Evolutionary conservation across 176 grass and related monocot species (phyloP), one percentile per base, ranked within the genome.

Genomic region (Oryza brachyantha): DNA sequence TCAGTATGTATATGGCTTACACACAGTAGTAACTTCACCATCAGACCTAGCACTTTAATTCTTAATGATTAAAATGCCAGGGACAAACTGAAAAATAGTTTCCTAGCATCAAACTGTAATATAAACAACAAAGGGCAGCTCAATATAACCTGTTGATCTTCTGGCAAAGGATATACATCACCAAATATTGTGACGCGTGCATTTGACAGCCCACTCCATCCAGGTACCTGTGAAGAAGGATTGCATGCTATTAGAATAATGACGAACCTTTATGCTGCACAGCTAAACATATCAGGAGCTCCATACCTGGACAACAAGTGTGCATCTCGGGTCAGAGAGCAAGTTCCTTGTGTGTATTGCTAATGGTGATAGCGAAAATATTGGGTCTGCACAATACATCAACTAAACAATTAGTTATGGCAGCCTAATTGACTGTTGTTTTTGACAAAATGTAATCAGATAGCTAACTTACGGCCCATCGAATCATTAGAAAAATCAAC

Each of bases 181-280:
- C 96, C 96, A 87, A 99, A 99, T 79, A 99, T 99, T 17, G 96
- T 99, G 16, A 99, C 96, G 13, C 96, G 92, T 3, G 96, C 96
- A 85, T 99, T 99, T 38, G 96, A 99, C 34, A 99, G 72, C 13
- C 88, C 92, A 83, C 92, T 99, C 92, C 96, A 99, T 91, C 96
- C 96, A 87, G 96, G 96, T 61, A 99, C 91, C 96, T 99, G 36
- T 26, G 60, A 37, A 55, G 45, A 66, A 80, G n/a, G 28, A 24
- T 21, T 24, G 25, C 5, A 60, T 8, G n/a, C 0, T 37, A 70
- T 64, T 63, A 29, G 34, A 70, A 40, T 27, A 45, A 88, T 4
- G 29, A 50, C 8, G 17, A 60, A 48, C 50, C 22, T 77, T 40
- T n/a, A 39, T 72, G 73, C 8, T 48, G 79, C 8, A 40, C 38